These are phyloP conservation scores for Castanospermum australe DNA, from an alignment of 306 rosid species.

Conservation along the genomic window DNA sequence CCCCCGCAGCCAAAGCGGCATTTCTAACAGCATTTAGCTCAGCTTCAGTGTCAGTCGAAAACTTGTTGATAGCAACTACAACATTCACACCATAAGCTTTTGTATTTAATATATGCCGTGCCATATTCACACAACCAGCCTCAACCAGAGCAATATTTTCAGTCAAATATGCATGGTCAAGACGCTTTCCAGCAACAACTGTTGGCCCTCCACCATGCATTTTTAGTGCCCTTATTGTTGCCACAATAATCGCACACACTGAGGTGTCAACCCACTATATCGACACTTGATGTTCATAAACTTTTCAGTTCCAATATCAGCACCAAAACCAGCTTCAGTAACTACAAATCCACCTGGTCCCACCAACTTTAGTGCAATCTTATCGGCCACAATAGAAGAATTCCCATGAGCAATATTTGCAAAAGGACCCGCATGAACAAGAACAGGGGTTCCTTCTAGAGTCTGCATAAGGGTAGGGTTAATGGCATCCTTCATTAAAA, in stretches of 20 bases:
- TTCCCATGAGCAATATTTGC: conserved; percentile 98
- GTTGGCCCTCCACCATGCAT: conserved; percentile 99
- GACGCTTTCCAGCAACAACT: conserved; percentile 94
- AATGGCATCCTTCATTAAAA: conserved; percentile 95
- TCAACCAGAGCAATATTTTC: conserved; percentile 85
- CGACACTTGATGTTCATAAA: conserved; percentile 96
- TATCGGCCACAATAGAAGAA: conserved; percentile 96
- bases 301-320: conserved; percentile 96
- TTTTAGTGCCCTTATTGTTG: conserved; percentile 90
- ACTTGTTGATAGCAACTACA: conserved; percentile 88
- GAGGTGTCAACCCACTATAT: conserved; percentile 90
- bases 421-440: conserved; percentile 98
- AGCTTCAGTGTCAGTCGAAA: conserved; percentile 87
- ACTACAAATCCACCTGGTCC: conserved; percentile 97
- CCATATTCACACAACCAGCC: conserved; percentile 93
- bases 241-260: conserved; percentile 90
- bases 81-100: conserved; percentile 90
- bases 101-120: conserved; percentile 72
- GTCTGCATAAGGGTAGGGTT: conserved; percentile 99
- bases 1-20: conserved; percentile 85
- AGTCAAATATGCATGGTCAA: conserved; percentile 78
- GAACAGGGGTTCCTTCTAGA: conserved; percentile 97
- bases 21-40: conserved; percentile 71
- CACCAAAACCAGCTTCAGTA: conserved; percentile 98
- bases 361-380: conserved; percentile 91